Conservation (phyloP, 2,329 filamentous ascomycete species). For the Clarireedia paspali region DNA sequence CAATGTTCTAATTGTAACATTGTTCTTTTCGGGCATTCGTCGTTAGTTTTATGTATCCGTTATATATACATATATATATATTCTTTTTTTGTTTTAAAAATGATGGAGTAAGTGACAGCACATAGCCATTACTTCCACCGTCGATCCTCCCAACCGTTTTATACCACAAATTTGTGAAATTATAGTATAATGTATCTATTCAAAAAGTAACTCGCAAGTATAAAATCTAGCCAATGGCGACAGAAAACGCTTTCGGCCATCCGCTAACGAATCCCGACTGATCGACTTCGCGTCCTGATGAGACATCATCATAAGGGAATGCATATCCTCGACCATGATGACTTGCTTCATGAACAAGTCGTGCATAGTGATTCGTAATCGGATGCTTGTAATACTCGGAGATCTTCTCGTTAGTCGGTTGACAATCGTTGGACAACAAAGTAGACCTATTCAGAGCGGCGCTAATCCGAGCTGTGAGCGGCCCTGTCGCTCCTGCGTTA, state of each 20-base stretch:
- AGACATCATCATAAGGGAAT: slow-evolving; percentile 63
- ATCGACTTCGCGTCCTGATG: slow-evolving; percentile 46
- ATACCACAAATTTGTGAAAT: too few relatives aligned
- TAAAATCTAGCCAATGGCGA: slow-evolving; percentile 4
- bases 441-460: slow-evolving; percentile 25
- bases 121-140: too few relatives aligned
- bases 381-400: slow-evolving; percentile 43
- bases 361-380: slow-evolving; percentile 57
- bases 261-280: slow-evolving; percentile 46
- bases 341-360: slow-evolving; percentile 53
- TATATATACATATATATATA: too few relatives aligned
- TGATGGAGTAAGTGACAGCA: too few relatives aligned
- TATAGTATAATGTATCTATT: background rate
- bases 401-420: slow-evolving; percentile 42
- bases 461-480: slow-evolving; percentile 18
- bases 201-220: background rate
- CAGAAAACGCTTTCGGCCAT: slow-evolving; percentile 3
- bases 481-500: slow-evolving; percentile 16
- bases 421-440: slow-evolving; percentile 32
- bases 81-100: too few relatives aligned
- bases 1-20: too few relatives aligned
- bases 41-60: too few relatives aligned
- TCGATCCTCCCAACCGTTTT: background rate
- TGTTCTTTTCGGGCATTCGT: too few relatives aligned
- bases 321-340: slow-evolving; percentile 54